These are phyloP conservation scores for Suhomyces tanzawaensis DNA, from an alignment of 805 yeast species.

Conservation along the genomic window DNA sequence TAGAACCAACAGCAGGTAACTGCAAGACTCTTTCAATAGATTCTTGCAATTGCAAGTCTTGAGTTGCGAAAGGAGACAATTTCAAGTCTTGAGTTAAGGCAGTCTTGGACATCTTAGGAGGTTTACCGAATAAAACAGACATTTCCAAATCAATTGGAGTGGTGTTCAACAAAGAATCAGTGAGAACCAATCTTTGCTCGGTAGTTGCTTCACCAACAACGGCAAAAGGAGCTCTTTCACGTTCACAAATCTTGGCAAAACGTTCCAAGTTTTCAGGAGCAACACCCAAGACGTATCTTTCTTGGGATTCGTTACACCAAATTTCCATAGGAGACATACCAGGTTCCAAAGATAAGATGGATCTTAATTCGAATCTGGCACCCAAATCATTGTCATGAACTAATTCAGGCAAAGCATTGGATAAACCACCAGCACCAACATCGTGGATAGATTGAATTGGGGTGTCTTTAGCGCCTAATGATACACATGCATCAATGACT, in stretches of 20 bases:
- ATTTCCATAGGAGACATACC: constrained; percentile 99
- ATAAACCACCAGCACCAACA: constrained; percentile 99
- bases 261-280: constrained; percentile 68
- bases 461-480: constrained; percentile 59
- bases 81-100: constrained; percentile 62
- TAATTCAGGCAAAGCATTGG: constrained; percentile 95
- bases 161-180: constrained; percentile 71
- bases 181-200: constrained; percentile 77
- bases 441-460: constrained; percentile 97
- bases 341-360: constrained; percentile 86
- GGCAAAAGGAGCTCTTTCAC: constrained; percentile 96
- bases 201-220: constrained; percentile 93
- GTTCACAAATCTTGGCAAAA: constrained; percentile 78
- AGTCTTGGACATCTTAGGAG: constrained; percentile 88
- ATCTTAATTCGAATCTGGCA: constrained; percentile 87
- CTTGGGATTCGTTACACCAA: constrained; percentile 99
- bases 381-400: constrained; percentile 97
- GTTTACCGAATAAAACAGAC: constrained; percentile 93
- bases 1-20: constrained; percentile 93
- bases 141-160: constrained; percentile 95
- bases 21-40: constrained; percentile 80
- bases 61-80: constrained; percentile 40
- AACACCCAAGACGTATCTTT: constrained; percentile 93
- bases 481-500: constrained; percentile 91
- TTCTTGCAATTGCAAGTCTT: constrained; percentile 47